These are phyloP conservation scores for Saussurea involucrata DNA, from an alignment of 129 eudicot species.

Conservation along the genomic window DNA sequence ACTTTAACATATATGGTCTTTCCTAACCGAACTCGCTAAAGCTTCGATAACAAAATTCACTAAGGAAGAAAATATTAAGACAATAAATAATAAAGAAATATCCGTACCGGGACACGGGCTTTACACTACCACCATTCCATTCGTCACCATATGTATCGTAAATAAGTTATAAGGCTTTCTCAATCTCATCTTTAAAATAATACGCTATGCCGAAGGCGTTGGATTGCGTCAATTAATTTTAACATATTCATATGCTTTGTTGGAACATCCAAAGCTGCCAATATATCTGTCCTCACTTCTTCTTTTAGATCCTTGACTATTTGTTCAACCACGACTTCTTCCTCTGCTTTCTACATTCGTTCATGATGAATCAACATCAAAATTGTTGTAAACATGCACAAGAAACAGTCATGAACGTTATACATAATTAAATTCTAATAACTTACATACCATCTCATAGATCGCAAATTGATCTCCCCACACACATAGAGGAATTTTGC, in stretches of 20 bases:
- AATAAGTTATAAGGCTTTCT: constrained; percentile 2
- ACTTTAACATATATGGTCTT: too few relatives aligned
- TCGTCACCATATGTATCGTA: constrained; percentile 14
- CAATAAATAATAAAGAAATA: too few relatives aligned
- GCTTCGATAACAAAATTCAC: too few relatives aligned
- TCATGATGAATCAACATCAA: background rate
- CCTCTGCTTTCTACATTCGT: constrained; percentile 10
- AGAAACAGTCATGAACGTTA: too few relatives aligned
- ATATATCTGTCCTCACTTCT: constrained; percentile 25
- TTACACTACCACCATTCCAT: constrained; percentile 17
- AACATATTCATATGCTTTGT: constrained; percentile 17
- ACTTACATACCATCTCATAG: background rate
- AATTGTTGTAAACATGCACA: background rate
- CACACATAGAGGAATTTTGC: constrained; percentile 25
- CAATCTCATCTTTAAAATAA: constrained; percentile 42
- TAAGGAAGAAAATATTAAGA: too few relatives aligned
- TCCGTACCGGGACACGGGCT: too few relatives aligned
- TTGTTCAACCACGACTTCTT: background rate
- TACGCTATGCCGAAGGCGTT: constrained; percentile 48
- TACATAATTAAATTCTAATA: background rate
- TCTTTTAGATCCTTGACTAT: constrained; percentile 13
- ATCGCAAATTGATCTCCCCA: constrained; percentile 41
- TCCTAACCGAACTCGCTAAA: too few relatives aligned
- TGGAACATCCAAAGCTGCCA: background rate
- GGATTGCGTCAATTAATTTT: constrained; percentile 37